These are phyloP conservation scores for Metschnikowia gelsemii DNA, from an alignment of 805 yeast genomes.

Conservation along the genomic window DNA sequence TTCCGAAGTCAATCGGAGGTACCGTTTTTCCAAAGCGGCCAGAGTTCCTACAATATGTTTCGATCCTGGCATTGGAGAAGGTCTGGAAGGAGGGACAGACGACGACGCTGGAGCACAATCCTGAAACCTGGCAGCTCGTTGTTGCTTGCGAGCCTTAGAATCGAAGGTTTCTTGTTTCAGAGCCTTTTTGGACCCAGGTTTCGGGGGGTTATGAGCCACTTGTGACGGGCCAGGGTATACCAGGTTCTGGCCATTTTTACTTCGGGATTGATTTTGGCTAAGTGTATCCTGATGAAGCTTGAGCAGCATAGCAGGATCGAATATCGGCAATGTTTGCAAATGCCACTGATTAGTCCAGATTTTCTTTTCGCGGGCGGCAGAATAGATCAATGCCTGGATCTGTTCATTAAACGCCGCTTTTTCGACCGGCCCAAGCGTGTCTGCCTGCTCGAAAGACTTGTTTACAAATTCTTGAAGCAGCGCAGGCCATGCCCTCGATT, in stretches of 20 bases:
- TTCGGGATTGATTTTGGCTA: too few species aligned
- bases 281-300: conserved; percentile 16
- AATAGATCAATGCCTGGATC: conserved; percentile 47
- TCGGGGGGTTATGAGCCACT: too few species aligned
- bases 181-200: too few species aligned
- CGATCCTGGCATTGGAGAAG: too few species aligned
- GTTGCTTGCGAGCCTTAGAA: conserved; percentile 37
- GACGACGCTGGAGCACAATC: not conserved
- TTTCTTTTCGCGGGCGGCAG: conserved; percentile 45
- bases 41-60: conserved; percentile 58
- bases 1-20: conserved; percentile 82
- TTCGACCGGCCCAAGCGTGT: conserved; percentile 31
- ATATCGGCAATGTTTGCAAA: conserved; percentile 48
- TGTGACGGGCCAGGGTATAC: too few species aligned
- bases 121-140: conserved; percentile 51
- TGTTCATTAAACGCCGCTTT: conserved; percentile 48
- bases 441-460: conserved; percentile 43
- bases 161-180: conserved; percentile 20
- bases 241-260: too few species aligned
- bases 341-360: conserved; percentile 56
- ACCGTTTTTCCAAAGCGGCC: conserved; percentile 68
- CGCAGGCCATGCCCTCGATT: conserved; percentile 60
- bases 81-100: not conserved
- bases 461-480: conserved; percentile 51
- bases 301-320: conserved; percentile 21